These are phyloP conservation scores for Periglandula ipomoeae DNA, from an alignment of 2,329 filamentous ascomycete genomes.

Conservation along the genomic window DNA sequence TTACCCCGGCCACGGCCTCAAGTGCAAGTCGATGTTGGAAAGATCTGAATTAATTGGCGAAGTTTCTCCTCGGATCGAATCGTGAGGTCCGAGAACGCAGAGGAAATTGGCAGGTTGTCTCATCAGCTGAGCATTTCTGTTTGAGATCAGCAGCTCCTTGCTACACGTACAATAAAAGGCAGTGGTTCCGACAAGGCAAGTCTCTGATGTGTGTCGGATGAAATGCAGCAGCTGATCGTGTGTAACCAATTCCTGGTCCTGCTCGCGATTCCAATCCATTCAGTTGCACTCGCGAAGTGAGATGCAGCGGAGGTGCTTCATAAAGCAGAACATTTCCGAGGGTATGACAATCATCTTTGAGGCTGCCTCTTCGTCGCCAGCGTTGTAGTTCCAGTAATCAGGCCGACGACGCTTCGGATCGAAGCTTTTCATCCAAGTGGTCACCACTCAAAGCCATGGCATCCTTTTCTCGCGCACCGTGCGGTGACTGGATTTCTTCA, in stretches of 20 bases:
- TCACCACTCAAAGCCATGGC: conserved; percentile 50
- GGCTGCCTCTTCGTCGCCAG: conserved; percentile 36
- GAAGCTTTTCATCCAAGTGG: conserved; percentile 62
- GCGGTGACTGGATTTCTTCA: conserved; percentile 48
- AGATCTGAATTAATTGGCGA: conserved; percentile 7
- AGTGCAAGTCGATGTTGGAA: conserved; percentile 23
- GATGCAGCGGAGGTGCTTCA: not conserved
- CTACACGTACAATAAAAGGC: conserved; percentile 18
- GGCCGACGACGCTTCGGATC: conserved; percentile 64
- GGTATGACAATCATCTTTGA: conserved; percentile 22
- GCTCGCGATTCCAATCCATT: conserved; percentile 15
- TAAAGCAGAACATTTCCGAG: not conserved
- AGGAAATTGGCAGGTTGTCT: conserved; percentile 27
- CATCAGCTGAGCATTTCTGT: conserved; percentile 35
- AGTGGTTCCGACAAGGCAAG: conserved; percentile 37
- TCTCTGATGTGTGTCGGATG: conserved; percentile 16
- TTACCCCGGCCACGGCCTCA: conserved; percentile 24
- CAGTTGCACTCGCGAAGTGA: conserved; percentile 1
- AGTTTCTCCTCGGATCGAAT: conserved; percentile 9
- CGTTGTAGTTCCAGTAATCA: conserved; percentile 53
- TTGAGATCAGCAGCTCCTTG: conserved; percentile 32
- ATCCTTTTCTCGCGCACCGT: conserved; percentile 46
- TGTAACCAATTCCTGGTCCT: conserved; percentile 38
- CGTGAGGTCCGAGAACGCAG: conserved; percentile 34
- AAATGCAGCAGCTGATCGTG: conserved; percentile 37